Evolutionary conservation across 768 basidiomycete species (phyloP).

Genomic region (Amanita fuliginea): DNA sequence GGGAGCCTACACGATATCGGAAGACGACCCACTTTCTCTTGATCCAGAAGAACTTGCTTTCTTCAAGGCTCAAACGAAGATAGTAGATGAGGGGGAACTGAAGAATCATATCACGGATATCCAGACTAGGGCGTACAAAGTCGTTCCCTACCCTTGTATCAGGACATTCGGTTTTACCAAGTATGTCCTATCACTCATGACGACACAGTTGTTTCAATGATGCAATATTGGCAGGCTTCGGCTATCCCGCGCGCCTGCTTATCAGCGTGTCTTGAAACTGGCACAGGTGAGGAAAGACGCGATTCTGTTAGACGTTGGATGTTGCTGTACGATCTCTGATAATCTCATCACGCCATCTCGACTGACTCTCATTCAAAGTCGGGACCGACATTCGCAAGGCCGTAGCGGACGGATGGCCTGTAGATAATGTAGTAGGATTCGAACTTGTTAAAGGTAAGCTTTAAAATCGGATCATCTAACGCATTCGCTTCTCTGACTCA

Average conservation of each 20-base stretch:
- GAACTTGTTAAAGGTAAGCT: conserved; percentile 22
- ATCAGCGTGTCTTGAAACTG: conserved; percentile 20
- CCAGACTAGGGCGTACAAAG: conserved; percentile 23
- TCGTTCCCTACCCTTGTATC: conserved; percentile 26
- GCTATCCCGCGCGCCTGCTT: conserved; percentile 23
- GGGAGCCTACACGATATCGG: too few relatives aligned
- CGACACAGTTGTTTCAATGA: too few relatives aligned
- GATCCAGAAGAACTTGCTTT: conserved; percentile 20
- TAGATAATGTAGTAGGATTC: conserved; percentile 22
- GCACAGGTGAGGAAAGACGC: conserved; percentile 14
- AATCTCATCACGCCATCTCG: background rate
- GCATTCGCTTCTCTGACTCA: too few relatives aligned
- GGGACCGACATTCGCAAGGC: conserved; percentile 28
- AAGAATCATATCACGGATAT: conserved; percentile 27
- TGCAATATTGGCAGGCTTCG: conserved; percentile 16
- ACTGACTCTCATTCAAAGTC: conserved; percentile 15
- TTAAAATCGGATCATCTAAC: background rate
- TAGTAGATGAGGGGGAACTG: conserved; percentile 23
- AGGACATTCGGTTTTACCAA: conserved; percentile 14
- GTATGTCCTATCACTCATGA: too few relatives aligned
- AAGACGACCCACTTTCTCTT: conserved; percentile 6
- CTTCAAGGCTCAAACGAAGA: conserved; percentile 25
- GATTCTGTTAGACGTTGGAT: conserved; percentile 31
- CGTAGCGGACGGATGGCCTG: conserved; percentile 29
- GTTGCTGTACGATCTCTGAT: conserved; percentile 23